Conservation (phyloP, 73 alveolate species). For the Paramecium pentaurelia region DNA sequence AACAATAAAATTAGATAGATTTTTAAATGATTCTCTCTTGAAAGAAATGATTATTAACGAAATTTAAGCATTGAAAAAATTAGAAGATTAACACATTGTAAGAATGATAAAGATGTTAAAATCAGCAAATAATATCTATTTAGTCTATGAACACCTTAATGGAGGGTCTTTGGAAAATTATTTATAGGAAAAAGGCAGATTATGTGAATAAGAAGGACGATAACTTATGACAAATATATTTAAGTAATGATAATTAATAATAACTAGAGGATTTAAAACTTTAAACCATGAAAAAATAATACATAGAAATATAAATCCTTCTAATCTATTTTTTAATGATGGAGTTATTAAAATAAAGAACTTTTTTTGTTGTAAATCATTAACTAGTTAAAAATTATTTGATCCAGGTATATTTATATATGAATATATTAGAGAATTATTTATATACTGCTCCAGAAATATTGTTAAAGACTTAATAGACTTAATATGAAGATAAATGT, state of each 20-base stretch:
- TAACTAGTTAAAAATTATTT: not conserved
- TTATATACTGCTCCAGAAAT: constrained; percentile 25
- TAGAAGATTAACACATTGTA: constrained; percentile 34
- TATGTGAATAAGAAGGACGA: not conserved
- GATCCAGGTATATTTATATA: not conserved
- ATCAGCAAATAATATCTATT: constrained; percentile 31
- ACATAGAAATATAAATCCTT: not conserved
- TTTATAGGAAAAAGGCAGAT: not conserved
- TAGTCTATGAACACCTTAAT: constrained; percentile 22
- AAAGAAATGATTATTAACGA: constrained; percentile 52
- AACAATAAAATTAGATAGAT: constrained; percentile 21
- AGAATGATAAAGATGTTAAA: constrained; percentile 50
- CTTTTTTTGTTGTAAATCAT: constrained; percentile 32
- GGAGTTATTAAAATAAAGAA: not conserved
- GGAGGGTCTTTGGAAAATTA: constrained; percentile 13
- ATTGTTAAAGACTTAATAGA: not conserved
- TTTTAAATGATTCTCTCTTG: constrained; percentile 26
- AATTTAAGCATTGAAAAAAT: constrained; percentile 34
- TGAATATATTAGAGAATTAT: not conserved
- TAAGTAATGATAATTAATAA: not conserved
- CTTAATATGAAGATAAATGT: not conserved
- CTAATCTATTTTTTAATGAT: not conserved
- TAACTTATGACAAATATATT: not conserved
- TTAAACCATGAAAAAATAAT: constrained; percentile 30
- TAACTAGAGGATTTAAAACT: not conserved